These are phyloP conservation scores for Amesomyces nigricolor DNA, from an alignment of 2,329 filamentous ascomycete species.

Conservation along the genomic window DNA sequence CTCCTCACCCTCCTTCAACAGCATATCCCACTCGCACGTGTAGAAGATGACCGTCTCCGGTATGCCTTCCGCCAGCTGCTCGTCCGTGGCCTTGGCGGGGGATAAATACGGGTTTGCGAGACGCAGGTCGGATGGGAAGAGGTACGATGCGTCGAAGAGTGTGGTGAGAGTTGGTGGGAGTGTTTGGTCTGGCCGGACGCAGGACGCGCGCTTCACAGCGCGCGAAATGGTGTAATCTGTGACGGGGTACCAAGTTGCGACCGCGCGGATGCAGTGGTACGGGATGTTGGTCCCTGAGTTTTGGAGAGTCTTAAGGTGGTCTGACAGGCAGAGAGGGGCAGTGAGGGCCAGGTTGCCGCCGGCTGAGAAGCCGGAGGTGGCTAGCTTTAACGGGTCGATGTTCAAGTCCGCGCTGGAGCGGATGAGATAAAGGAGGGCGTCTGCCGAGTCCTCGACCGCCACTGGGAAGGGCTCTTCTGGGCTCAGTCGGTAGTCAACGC, in stretches of 20 bases:
- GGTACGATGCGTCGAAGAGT: slow-evolving; percentile 58
- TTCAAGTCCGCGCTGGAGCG: slow-evolving; percentile 50
- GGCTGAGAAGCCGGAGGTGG: slow-evolving; percentile 59
- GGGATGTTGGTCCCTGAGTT: slow-evolving; percentile 36
- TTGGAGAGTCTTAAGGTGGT: slow-evolving; percentile 34
- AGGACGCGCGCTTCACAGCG: slow-evolving; percentile 49
- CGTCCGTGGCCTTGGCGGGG: slow-evolving; percentile 51
- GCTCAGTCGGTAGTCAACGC: slow-evolving; percentile 63
- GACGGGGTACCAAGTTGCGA: slow-evolving; percentile 57
- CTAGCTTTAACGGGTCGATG: slow-evolving; percentile 51
- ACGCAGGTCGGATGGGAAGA: slow-evolving; percentile 47
- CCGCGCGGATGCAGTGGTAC: slow-evolving; percentile 44
- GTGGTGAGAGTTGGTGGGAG: slow-evolving; percentile 53
- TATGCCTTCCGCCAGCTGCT: slow-evolving; percentile 40
- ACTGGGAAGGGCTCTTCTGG: slow-evolving; percentile 60
- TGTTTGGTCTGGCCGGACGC: slow-evolving; percentile 51
- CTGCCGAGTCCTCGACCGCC: slow-evolving; percentile 59
- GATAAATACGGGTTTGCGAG: slow-evolving; percentile 52
- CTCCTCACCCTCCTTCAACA: slow-evolving; percentile 53
- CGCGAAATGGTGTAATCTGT: slow-evolving; percentile 56
- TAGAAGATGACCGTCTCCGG: slow-evolving; percentile 52
- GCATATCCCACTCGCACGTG: slow-evolving; percentile 61
- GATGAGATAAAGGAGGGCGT: slow-evolving; percentile 57
- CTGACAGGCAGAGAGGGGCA: slow-evolving; percentile 33
- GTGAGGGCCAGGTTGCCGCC: slow-evolving; percentile 53